Evolutionary conservation across 179 eudicot species (phyloP).

Genomic region (Amaranthus tricolor): DNA sequence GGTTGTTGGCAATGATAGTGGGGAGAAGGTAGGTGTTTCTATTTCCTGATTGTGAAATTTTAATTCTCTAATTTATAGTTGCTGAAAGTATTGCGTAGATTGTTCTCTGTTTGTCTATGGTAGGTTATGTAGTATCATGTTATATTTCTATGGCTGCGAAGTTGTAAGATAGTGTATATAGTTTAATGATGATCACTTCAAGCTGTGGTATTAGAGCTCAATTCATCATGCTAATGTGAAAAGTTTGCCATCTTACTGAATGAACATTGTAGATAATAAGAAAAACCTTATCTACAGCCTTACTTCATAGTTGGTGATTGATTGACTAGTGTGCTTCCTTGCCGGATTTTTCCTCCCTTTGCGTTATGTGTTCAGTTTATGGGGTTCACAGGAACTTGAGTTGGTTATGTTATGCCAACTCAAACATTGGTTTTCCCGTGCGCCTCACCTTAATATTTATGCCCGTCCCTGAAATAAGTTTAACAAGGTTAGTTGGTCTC

Average conservation of each 20-base stretch:
- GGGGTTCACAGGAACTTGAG: neutral
- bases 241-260: neutral
- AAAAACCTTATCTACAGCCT: neutral
- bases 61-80: neutral
- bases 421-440: neutral
- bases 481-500: neutral
- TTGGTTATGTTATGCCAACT: neutral
- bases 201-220: neutral
- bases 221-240: neutral
- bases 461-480: neutral
- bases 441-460: neutral
- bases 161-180: neutral
- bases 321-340: neutral
- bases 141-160: neutral
- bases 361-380: neutral
- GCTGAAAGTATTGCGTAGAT: neutral
- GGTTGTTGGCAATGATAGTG: slow-evolving; percentile 98
- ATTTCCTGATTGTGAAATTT: neutral
- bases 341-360: neutral
- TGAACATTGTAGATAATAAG: neutral
- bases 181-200: neutral
- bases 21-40: slow-evolving; percentile 73
- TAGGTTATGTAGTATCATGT: neutral
- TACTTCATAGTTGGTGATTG: neutral
- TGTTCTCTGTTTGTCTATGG: slow-evolving; percentile 3